These are phyloP conservation scores for Tolypocladium cylindrosporum DNA, from an alignment of 2,329 filamentous ascomycete species.

Conservation along the genomic window DNA sequence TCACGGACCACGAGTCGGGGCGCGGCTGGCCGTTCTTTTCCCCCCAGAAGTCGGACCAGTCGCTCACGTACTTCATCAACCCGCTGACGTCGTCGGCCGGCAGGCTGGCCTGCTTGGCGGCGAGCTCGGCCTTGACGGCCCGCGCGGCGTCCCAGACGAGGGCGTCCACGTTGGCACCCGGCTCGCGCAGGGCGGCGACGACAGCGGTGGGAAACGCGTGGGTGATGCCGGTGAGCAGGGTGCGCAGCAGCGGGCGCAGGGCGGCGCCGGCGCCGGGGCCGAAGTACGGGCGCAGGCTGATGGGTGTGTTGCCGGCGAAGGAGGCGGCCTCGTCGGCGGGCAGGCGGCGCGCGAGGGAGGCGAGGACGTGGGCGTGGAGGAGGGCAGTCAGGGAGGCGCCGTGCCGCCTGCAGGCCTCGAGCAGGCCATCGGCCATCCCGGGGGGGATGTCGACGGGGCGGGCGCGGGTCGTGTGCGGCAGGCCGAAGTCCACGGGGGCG, in stretches of 20 bases:
- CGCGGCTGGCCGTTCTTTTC: conserved; percentile 32
- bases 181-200: conserved; percentile 14
- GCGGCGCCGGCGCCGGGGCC: conserved; percentile 13
- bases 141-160: conserved; percentile 33
- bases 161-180: conserved; percentile 10
- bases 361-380: conserved; percentile 33
- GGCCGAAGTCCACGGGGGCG: conserved; percentile 20
- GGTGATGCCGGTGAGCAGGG: conserved; percentile 25
- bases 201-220: conserved; percentile 17
- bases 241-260: conserved; percentile 19
- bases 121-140: conserved; percentile 23
- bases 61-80: conserved; percentile 29
- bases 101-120: conserved; percentile 19
- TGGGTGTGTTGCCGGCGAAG: conserved; percentile 31
- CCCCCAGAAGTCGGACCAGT: conserved; percentile 32
- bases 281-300: conserved; percentile 32
- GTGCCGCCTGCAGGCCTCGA: conserved; percentile 29
- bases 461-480: conserved; percentile 25
- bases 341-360: conserved; percentile 28
- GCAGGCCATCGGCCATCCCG: conserved; percentile 16
- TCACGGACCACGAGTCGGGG: conserved; percentile 37
- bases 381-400: conserved; percentile 37
- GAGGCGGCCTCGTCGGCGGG: conserved; percentile 18
- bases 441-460: conserved; percentile 25
- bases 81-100: conserved; percentile 32